Evolutionary conservation across 2,329 filamentous ascomycete genomes (phyloP).

Genomic region (Cylindrodendrum hubeiense): DNA sequence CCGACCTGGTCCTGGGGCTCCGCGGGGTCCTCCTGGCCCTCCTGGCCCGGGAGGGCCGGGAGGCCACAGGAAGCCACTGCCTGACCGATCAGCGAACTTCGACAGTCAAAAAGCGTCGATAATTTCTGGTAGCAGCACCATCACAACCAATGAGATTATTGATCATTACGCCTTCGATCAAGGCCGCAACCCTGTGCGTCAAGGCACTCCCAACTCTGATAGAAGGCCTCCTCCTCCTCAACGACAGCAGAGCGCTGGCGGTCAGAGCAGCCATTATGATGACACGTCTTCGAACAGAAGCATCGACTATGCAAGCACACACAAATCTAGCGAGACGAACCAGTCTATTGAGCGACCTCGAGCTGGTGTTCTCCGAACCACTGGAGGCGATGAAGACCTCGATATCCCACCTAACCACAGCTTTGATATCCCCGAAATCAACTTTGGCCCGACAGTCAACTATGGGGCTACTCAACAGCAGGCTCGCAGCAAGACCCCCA

Average conservation of each 20-base stretch:
- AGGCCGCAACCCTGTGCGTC: slow-evolving; percentile 33
- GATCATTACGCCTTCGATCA: slow-evolving; percentile 53
- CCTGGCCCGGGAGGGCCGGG: slow-evolving; percentile 42
- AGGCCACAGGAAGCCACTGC: slow-evolving; percentile 47
- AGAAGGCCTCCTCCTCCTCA: slow-evolving; percentile 42
- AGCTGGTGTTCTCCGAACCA: slow-evolving; percentile 83
- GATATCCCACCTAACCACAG: slow-evolving; percentile 43
- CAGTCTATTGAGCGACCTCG: slow-evolving; percentile 74
- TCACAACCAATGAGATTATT: slow-evolving; percentile 54
- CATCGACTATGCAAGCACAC: slow-evolving; percentile 41
- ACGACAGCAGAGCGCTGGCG: slow-evolving; percentile 43
- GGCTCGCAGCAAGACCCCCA: slow-evolving; percentile 48
- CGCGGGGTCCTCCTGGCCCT: slow-evolving; percentile 32
- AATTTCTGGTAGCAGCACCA: slow-evolving; percentile 43
- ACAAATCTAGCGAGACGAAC: slow-evolving; percentile 38
- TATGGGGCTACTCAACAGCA: slow-evolving; percentile 58
- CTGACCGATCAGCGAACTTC: slow-evolving; percentile 39
- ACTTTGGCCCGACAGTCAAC: slow-evolving; percentile 88
- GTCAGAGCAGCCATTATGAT: slow-evolving; percentile 66
- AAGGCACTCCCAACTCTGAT: slow-evolving; percentile 35
- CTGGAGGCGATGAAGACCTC: slow-evolving; percentile 65
- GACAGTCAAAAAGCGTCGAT: slow-evolving; percentile 37
- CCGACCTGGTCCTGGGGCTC: slow-evolving; percentile 39
- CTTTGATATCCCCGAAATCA: slow-evolving; percentile 77
- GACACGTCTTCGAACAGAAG: slow-evolving; percentile 63